A percentile compares a stretch with the other conserved stretches of the same genome.
Conservation (phyloP, 352 stramenopile genomes). For the Stramenopiles sp. region DNA sequence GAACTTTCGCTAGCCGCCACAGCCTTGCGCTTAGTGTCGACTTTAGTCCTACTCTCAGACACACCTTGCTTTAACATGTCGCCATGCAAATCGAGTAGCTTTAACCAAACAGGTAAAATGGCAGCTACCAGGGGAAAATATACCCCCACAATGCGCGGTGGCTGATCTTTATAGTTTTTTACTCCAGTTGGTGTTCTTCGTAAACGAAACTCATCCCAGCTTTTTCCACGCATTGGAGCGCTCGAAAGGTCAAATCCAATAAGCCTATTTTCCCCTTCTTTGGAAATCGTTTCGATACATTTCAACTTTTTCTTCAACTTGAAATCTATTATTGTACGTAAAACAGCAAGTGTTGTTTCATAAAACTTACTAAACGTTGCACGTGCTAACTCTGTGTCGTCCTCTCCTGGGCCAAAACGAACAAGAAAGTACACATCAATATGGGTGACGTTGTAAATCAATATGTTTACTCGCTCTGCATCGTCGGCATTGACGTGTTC, state of each 20-base stretch:
- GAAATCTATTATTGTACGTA: not conserved
- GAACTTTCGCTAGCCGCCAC: too few species aligned
- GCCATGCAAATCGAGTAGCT: not conserved
- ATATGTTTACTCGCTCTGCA: not conserved
- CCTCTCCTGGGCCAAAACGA: not conserved
- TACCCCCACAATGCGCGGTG: slow-evolving; percentile 38
- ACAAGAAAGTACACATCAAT: not conserved
- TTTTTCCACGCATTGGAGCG: not conserved
- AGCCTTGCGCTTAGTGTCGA: too few species aligned
- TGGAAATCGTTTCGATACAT: not conserved
- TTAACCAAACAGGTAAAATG: slow-evolving; percentile 71
- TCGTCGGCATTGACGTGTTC: not conserved
- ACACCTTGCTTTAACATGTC: too few species aligned
- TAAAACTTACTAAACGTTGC: not conserved
- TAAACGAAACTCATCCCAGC: not conserved
- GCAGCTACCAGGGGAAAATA: slow-evolving; percentile 87
- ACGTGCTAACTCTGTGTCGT: not conserved
- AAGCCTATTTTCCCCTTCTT: not conserved
- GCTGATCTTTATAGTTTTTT: not conserved
- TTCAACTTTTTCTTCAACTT: not conserved
- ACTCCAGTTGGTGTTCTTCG: not conserved
- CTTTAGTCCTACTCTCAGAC: too few species aligned
- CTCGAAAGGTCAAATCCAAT: not conserved
- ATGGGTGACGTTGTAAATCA: not conserved
- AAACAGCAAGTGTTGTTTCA: not conserved